A percentile compares a stretch with the other conserved stretches of the same genome.
Evolutionary conservation across 2,329 filamentous ascomycete genomes (phyloP).

Genomic region (Trichoderma arundinaceum): DNA sequence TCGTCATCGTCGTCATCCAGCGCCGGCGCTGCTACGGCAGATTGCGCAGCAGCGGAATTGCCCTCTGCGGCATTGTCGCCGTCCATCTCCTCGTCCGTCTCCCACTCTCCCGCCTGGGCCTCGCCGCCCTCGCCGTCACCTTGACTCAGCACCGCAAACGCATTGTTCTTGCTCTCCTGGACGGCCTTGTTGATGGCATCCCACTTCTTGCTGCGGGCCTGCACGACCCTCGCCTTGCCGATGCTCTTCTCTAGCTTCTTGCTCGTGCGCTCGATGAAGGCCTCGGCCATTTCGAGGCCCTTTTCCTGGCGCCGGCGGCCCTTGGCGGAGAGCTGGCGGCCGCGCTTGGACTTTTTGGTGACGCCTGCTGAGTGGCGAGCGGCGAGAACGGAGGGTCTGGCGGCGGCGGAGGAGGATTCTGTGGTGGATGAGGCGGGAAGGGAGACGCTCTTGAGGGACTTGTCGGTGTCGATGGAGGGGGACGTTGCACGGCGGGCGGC

Average conservation of each 20-base stretch:
- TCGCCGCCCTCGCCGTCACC: slow-evolving; percentile 35
- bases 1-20: slow-evolving; percentile 42
- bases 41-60: background rate
- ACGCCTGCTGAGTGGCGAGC: slow-evolving; percentile 72
- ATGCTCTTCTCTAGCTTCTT: slow-evolving; percentile 63
- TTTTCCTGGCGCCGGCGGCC: slow-evolving; percentile 63
- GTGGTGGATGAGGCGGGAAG: slow-evolving; percentile 50
- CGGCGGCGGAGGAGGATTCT: slow-evolving; percentile 42
- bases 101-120: slow-evolving; percentile 36
- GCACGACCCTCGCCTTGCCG: slow-evolving; percentile 53
- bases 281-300: slow-evolving; percentile 63
- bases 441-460: slow-evolving; percentile 67
- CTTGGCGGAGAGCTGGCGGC: slow-evolving; percentile 60
- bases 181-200: slow-evolving; percentile 60
- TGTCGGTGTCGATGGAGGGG: slow-evolving; percentile 72
- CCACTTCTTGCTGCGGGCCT: slow-evolving; percentile 60
- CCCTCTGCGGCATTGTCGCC: slow-evolving; percentile 29
- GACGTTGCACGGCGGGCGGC: slow-evolving; percentile 75
- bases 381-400: slow-evolving; percentile 70
- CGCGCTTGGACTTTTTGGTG: slow-evolving; percentile 66
- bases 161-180: slow-evolving; percentile 37
- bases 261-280: slow-evolving; percentile 63
- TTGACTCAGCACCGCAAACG: slow-evolving; percentile 35
- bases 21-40: slow-evolving; percentile 24
- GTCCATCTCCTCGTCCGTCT: slow-evolving; percentile 48